Base-by-base conservation (phyloP, 2,329 filamentous ascomycete genomes). In the Tympanopsis confertula region DNA sequence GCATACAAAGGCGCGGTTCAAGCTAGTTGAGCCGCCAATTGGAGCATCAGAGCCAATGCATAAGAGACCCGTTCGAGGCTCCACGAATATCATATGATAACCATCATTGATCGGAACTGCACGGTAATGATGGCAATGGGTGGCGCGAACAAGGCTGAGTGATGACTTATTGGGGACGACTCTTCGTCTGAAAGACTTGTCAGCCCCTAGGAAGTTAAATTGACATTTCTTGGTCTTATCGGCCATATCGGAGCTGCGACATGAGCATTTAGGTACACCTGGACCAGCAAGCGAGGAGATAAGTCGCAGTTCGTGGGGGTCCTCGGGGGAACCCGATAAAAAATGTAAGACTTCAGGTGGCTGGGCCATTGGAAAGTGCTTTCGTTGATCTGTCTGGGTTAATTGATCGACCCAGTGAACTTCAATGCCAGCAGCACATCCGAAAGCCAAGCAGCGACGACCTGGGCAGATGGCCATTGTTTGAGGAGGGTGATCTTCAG, bases 401-500 rank as follows among this genome's bases (percentile, higher is more conserved):
- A 63, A 45, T 40, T 57, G 61, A 51, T 68, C 62, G 37, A 65
- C 55, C 50, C 73, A 82, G 49, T 79, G 74, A 28, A 82, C 57
- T 48, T 82, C 77, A 38, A 82, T 71, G 1, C 76, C 72, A 5
- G 67, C 62, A 12, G 68, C 66, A 44, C 73, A 79, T 13, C 78
- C 78, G 57, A 81, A 82, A 5, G 75, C 77, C 22, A 80, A 71
- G 45, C 74, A 80, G 37, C 68, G 66, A 35, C 73, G 65, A 40
- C 77, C 71, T n/a, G 77, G 77, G 45, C 72, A 80, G 22, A 82
- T 70, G 1, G 77, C 71, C 7, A 82, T 68, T 28, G 73, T 78
- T n/a, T 71, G 67, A 12, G 78, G 78, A 13, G 71, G 71, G 43
- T 81, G 74, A 38, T 80, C 69, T 26, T 68, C 56, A 2, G 68